phyloP scores from a whole-genome alignment of 2,329 filamentous ascomycete genomes.

The Xylariaceae sp. region DNA sequence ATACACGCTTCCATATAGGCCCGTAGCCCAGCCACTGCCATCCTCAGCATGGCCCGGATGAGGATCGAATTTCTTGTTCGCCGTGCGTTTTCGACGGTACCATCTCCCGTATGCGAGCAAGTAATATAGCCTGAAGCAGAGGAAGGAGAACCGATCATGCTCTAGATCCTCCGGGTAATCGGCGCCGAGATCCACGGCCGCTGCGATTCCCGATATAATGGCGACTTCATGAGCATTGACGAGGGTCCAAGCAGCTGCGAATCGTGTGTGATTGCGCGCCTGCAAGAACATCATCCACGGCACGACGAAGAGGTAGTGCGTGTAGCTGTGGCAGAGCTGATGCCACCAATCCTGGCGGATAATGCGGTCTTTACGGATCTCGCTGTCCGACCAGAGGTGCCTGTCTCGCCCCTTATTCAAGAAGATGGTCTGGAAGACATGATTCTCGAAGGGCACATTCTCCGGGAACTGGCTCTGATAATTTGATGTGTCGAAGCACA shows the following conservation, averaged over 20 bases:
- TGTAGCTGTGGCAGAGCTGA: slow-evolving; percentile 55
- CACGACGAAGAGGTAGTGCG: slow-evolving; percentile 54
- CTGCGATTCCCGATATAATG: slow-evolving; percentile 61
- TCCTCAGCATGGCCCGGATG: slow-evolving; percentile 37
- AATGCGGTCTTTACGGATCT: slow-evolving; percentile 50
- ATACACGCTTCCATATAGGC: slow-evolving; percentile 55
- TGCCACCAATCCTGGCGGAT: slow-evolving; percentile 59
- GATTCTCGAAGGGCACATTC: slow-evolving; percentile 35
- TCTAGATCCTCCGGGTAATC: slow-evolving; percentile 59
- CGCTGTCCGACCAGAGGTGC: slow-evolving; percentile 48
- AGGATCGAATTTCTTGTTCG: slow-evolving; percentile 15
- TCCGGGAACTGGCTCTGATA: slow-evolving; percentile 57
- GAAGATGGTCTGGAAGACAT: slow-evolving; percentile 46
- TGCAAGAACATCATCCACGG: slow-evolving; percentile 64
- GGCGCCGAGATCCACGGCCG: slow-evolving; percentile 62
- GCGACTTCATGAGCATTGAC: slow-evolving; percentile 65
- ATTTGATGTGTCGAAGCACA: slow-evolving; percentile 52
- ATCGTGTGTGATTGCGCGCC: slow-evolving; percentile 54
- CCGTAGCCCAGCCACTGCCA: slow-evolving; percentile 52
- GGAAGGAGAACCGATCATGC: slow-evolving; percentile 55
- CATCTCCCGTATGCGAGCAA: slow-evolving; percentile 56
- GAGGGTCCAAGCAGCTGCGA: slow-evolving; percentile 60
- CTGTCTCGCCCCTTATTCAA: slow-evolving; percentile 52
- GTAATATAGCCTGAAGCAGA: slow-evolving; percentile 58
- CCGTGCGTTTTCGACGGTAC: slow-evolving; percentile 42